A percentile compares a stretch with the other conserved stretches of the same genome.
Evolutionary conservation across 179 eudicot species (phyloP).

Genomic region (Sideroxylon spinosum): DNA sequence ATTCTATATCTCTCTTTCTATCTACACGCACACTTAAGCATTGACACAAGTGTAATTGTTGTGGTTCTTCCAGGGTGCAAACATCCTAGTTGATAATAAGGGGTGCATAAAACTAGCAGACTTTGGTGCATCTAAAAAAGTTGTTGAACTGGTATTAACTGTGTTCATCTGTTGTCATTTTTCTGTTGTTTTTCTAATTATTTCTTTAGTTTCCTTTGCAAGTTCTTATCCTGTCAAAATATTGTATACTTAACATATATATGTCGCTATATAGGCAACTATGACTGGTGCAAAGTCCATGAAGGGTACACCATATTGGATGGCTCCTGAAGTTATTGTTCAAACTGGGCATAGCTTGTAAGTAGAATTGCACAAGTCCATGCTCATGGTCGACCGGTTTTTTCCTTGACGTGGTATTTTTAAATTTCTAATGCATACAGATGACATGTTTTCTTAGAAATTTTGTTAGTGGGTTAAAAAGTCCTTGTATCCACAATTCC

Average conservation of each 20-base stretch:
- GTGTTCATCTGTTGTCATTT: background rate
- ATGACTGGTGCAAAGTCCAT: slow-evolving; percentile 88
- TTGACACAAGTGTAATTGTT: background rate
- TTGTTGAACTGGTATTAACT: slow-evolving; percentile 67
- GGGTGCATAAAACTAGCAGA: slow-evolving; percentile 88
- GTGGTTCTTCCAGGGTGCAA: slow-evolving; percentile 61
- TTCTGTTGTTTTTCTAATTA: background rate
- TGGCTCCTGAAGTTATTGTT: slow-evolving; percentile 92
- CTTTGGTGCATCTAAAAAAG: slow-evolving; percentile 95
- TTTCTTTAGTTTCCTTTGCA: background rate
- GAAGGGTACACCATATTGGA: slow-evolving; percentile 96
- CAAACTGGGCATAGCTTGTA: slow-evolving; percentile 89
- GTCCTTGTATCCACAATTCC: background rate
- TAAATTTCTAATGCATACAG: background rate
- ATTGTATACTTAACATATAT: slow-evolving; percentile 9
- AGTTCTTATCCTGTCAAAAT: background rate
- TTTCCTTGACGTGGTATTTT: background rate
- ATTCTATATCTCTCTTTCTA: background rate
- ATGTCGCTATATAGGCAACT: slow-evolving; percentile 49
- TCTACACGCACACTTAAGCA: background rate
- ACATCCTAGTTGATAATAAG: slow-evolving; percentile 83
- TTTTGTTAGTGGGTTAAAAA: background rate
- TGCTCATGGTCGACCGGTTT: background rate
- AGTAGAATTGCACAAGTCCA: slow-evolving; percentile 25
- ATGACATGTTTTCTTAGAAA: background rate